Evolutionary conservation across 2,329 filamentous ascomycete species (phyloP), one percentile per base, ranked within the genome.

Genomic region (Celoporthe dispersa): DNA sequence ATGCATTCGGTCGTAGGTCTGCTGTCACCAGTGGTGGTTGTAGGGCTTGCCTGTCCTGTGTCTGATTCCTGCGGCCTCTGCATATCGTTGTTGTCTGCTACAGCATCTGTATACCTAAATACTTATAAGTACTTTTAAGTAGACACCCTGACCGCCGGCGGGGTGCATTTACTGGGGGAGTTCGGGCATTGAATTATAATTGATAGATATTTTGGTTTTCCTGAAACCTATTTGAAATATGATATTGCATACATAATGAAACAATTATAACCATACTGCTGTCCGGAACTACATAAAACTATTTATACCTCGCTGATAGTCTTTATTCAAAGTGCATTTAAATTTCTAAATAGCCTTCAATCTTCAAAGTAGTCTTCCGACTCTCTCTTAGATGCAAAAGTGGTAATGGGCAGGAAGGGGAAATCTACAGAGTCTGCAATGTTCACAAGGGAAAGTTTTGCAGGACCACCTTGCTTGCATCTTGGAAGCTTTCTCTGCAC

Each of bases 101-200:
- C 62, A 59, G 64, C 64, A 51, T 64, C 33, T 70, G 60, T 51
- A 68, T 64, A 64, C 48, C 64, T 67, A 63, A 64, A 66, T 67
- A 68, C 64, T n/a, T 14, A 14, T 9, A 39, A 39, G 12, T 12
- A 1, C 11, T 39, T n/a, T n/a, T 1, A n/a, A 22, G 44, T 48
- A 48, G 4, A 44, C 16, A 19, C 14, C 44, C 68, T 60, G 31
- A 60, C 22, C 25, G 33, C 33, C 57, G 57, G 57, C 22, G 7
- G 8, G 33, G 25, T 60, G 31, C 57, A 60, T 60, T 2, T 60
- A n/a, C 25, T 19, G 9, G 31, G 4, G 31, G 33, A n/a, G 25
- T 16, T 11, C 6, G 57, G 31, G 19, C 33, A 1, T 22, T 60
- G 3, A 7, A 1, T 14, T n/a, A n/a, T 37, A 22, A 16, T 60